Base-by-base conservation (phyloP, 495 filamentous ascomycete genomes). In the Aspergillus nidulans region DNA sequence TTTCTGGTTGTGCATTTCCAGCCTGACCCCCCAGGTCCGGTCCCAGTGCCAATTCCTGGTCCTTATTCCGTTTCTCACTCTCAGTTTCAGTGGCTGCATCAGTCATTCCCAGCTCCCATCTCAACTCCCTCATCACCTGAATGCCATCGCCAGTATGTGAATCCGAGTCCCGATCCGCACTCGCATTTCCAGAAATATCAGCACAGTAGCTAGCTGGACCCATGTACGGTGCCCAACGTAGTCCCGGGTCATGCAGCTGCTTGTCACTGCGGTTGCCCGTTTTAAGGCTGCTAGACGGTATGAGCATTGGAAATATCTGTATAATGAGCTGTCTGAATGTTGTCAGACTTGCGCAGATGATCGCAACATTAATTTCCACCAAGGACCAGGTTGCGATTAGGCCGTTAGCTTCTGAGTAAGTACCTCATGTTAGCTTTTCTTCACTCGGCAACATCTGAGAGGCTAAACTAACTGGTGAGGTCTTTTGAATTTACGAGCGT, bases 311-410 rank as follows among this genome's bases (percentile, higher is more conserved):
- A 47, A 91, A 76, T 50, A 90, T 78, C n/a, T 80, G 81, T 19
- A 85, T 82, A 48, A 90, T 73, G 32, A 96, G 73, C 8, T 91
- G 91, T 56, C 92, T 90, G 34, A 96, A 71, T 0, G 85, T 87
- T 8, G 90, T 89, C 13, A 95, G 82, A 61, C 89, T 92, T 44
- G 86, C 88, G 60, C 89, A 92, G 55, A 91, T 84, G 55, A 95
- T 92, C 40, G 89, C 83, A 10, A 79, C 73, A 63, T 92, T 90
- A 63, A 88, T 84, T 71, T 96, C 91, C 45, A 96, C 79, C 25
- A 83, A 85, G 23, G 88, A 91, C 90, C 90, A 97, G 56, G 72
- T 74, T 0, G 78, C 81, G 4, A 75, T 72, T 26, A 72, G 58
- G 47, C 77, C 70, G 62, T 81, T 81, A 42, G 71, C 68, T 62